Conservation (phyloP, 495 filamentous ascomycete genomes). For the Pseudotulostoma volvatum region DNA sequence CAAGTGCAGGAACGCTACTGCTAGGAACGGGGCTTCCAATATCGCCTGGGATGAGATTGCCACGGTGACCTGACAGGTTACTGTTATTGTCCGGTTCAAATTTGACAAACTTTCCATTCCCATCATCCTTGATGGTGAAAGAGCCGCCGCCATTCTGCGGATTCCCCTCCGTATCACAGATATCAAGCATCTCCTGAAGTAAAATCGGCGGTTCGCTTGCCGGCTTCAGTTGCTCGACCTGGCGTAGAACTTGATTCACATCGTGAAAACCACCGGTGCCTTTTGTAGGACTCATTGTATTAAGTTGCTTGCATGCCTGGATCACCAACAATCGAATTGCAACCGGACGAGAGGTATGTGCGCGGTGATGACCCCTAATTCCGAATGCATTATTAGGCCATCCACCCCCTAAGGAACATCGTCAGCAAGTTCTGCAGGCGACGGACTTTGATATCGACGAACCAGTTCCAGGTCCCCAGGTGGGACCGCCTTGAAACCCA, state of each 20-base stretch:
- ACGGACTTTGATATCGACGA: conserved; percentile 11
- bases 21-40: conserved; percentile 34
- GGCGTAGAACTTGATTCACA: conserved; percentile 45
- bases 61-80: conserved; percentile 22
- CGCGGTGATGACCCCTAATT: conserved; percentile 25
- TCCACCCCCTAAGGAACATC: conserved; percentile 20
- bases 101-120: conserved; percentile 38
- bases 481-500: conserved; percentile 22
- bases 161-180: conserved; percentile 85
- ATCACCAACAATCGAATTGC: conserved; percentile 42
- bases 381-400: conserved; percentile 40
- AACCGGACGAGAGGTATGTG: conserved; percentile 35
- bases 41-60: conserved; percentile 30
- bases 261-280: conserved; percentile 42
- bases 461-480: conserved; percentile 28
- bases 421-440: conserved; percentile 9
- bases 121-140: conserved; percentile 47
- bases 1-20: conserved; percentile 26
- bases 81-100: conserved; percentile 40
- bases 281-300: conserved; percentile 20
- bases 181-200: conserved; percentile 63
- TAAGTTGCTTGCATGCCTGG: conserved; percentile 42
- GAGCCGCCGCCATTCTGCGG: conserved; percentile 73
- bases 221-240: conserved; percentile 44
- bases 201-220: conserved; percentile 40